Base-by-base conservation (phyloP, 768 basidiomycete species). In the Termitomyces sp. region DNA sequence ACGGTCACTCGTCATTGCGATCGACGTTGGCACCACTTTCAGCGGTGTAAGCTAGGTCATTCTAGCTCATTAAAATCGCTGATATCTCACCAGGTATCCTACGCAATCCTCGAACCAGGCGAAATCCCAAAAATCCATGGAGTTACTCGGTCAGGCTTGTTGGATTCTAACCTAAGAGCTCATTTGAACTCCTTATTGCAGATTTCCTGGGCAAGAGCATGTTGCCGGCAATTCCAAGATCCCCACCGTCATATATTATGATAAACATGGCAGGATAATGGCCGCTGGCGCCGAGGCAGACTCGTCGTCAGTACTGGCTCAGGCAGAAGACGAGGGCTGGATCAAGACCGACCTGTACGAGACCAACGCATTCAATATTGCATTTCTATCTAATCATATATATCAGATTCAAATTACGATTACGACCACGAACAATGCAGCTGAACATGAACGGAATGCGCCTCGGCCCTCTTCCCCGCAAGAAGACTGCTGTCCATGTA, bases 381-480 rank as follows among this genome's bases (percentile, higher is more conserved):
- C 43, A 34, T 10, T 38, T 45, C 27, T 56, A 14, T 59, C 45
- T 49, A 40, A 35, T 34, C 29, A 38, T 35, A 49, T 48, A 49
- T 9, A 25, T 5, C 60, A 90, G 89, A 2, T 92, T 90, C 80
- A 92, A 92, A 70, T 79, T 91, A 58, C 88, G 89, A 59, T 74
- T 92, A 52, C 79, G 89, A 12, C 89, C 89, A 17, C 83, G 84
- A 53, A 78, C 86, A 9, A 91, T 92, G 89, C 82, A 85, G 62
- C 79, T 90, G 54, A 80, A 85, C 68, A 90, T 90, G 88, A 91
- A 91, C 68, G 89, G 89, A 42, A 90, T 91, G 85, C 83, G 85
- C 5, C 78, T 92, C 53, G 82, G 84, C 14, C 75, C 80, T 5
- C 78, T 92, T 25, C 89, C 89, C 0, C 77, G 75, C n/a, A 72